Percentiles rank a stretch among this genome's conserved stretches.
Conservation (phyloP, 768 basidiomycete genomes). For the Grammothele lineata region DNA sequence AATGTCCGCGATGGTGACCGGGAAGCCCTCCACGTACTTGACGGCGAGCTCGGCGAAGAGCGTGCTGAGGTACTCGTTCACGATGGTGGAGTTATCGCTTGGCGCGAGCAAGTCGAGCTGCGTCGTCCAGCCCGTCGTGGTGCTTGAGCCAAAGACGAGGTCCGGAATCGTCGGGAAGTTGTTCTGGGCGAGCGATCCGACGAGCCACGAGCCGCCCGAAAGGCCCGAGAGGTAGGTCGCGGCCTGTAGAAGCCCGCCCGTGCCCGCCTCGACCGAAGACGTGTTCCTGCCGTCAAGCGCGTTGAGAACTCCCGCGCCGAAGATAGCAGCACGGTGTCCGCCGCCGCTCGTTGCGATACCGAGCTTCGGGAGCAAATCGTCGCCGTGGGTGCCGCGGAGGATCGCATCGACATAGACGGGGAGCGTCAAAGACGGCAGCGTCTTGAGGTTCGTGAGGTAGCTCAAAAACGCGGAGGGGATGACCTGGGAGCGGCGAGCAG, state of each 20-base stretch:
- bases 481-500: constrained; percentile 29
- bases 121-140: constrained; percentile 50
- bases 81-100: constrained; percentile 48
- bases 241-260: constrained; percentile 49
- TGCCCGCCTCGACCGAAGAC: constrained; percentile 36
- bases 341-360: constrained; percentile 56
- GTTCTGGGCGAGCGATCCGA: constrained; percentile 59
- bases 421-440: constrained; percentile 6
- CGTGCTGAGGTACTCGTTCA: constrained; percentile 44
- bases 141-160: constrained; percentile 54
- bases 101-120: constrained; percentile 34
- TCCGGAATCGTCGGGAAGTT: constrained; percentile 54
- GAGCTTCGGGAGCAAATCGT: constrained; percentile 31
- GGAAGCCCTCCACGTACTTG: constrained; percentile 41
- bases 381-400: constrained; percentile 15
- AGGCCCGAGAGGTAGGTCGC: constrained; percentile 51
- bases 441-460: constrained; percentile 31
- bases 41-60: constrained; percentile 50
- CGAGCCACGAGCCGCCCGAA: constrained; percentile 63
- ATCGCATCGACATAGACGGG: constrained; percentile 34
- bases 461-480: constrained; percentile 36
- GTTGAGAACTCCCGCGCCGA: constrained; percentile 47
- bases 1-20: constrained; percentile 45
- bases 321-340: constrained; percentile 51
- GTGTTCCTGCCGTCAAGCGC: constrained; percentile 47